Base-by-base conservation (phyloP, 2,329 filamentous ascomycete species). In the Aureobasidium uvarum region DNA sequence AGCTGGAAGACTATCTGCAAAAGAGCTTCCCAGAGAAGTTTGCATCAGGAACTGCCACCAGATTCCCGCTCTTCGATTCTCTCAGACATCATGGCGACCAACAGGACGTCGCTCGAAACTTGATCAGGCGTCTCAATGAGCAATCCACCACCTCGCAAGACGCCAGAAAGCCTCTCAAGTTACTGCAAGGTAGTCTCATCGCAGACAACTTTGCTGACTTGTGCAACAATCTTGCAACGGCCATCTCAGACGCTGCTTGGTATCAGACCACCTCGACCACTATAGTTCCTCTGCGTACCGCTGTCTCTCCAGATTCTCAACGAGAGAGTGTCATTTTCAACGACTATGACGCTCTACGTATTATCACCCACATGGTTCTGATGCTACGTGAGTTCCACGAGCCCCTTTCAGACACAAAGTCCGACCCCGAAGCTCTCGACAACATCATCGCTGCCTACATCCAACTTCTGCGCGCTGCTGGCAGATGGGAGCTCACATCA, bases 401-500 rank as follows among this genome's bases (percentile, higher is more conserved):
- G 25, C 48, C 65, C 23, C 41, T 50, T 7, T 63, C 58, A n/a
- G 14, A 48, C 18, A 45, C 56, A n/a, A 50, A 62, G n/a, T 41
- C 54, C 3, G 77, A 81, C 38, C 69, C 68, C 11, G 73, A 78
- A 23, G 73, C 76, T 63, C 76, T 78, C 39, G 78, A 81, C 60
- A 91, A 90, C 71, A 86, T 94, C 54, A 81, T 97, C 62, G 86
- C 89, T 0, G 88, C 86, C 4, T 98, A 98, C 74, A 89, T 96
- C 64, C 89, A 90, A 71, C 88, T 90, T 67, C 79, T 99, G 43
- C 86, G 90, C 50, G 82, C 89, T 54, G 85, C 86, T 18, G 86
- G 87, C 39, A 85, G 95, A 64, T 86, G 89, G 66, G 88, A 94
- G 68, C 79, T 95, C 48, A 89, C 96, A 64, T 93, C 95, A 0